Conservation (phyloP, 176 grass and related monocot species). For the Zea luxurians region DNA sequence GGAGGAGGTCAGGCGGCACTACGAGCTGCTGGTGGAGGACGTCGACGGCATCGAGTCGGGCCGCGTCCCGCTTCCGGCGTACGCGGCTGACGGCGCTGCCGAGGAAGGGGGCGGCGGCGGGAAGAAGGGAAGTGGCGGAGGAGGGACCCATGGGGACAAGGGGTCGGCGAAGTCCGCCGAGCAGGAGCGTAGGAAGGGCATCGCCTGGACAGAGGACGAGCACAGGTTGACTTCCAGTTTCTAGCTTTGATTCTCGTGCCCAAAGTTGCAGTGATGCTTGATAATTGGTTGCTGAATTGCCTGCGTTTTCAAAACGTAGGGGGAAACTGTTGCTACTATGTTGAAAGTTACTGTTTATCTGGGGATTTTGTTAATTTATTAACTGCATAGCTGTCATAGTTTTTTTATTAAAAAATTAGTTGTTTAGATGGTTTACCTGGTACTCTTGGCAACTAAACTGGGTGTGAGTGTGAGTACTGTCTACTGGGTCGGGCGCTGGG, state of each 20-base stretch:
- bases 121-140: slow-evolving; percentile 53
- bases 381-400: neutral
- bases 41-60: slow-evolving; percentile 71
- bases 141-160: slow-evolving; percentile 47
- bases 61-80: slow-evolving; percentile 67
- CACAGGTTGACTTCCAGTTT: slow-evolving; percentile 59
- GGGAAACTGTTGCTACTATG: neutral
- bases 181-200: slow-evolving; percentile 86
- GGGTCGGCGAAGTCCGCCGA: slow-evolving; percentile 63
- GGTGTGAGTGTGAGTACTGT: neutral
- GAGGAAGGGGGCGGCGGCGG: slow-evolving; percentile 43
- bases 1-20: slow-evolving; percentile 79
- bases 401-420: neutral
- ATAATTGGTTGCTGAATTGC: slow-evolving; percentile 31
- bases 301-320: neutral
- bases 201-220: slow-evolving; percentile 98
- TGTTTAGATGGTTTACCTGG: neutral
- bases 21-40: slow-evolving; percentile 77
- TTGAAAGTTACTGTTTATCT: slow-evolving; percentile 29
- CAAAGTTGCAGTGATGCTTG: slow-evolving; percentile 3
- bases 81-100: slow-evolving; percentile 40
- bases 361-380: neutral
- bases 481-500: neutral
- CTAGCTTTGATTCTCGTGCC: neutral
- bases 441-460: neutral